These are phyloP conservation scores for Ceratocystis eucalypticola DNA, from an alignment of 2,329 filamentous ascomycete genomes.

Conservation along the genomic window DNA sequence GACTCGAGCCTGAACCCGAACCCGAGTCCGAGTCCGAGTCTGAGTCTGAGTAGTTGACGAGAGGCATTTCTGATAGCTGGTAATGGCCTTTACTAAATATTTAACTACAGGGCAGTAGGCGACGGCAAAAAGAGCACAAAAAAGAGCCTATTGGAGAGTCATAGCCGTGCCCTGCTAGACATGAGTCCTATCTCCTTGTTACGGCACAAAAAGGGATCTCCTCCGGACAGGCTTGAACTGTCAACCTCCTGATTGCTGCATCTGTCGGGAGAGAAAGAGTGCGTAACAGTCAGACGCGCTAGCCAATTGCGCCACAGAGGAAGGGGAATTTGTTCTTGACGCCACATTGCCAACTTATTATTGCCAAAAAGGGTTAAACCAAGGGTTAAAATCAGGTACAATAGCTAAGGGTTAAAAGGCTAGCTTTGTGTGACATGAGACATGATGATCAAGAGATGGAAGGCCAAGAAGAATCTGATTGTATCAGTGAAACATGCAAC, in stretches of 20 bases:
- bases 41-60: slow-evolving; percentile 46
- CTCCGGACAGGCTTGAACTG: slow-evolving; percentile 20
- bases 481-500: no score
- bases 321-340: neutral
- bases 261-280: no score
- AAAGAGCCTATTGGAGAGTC: neutral
- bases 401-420: neutral
- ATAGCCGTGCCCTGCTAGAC: neutral
- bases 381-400: neutral
- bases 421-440: neutral
- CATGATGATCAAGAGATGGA: neutral
- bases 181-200: neutral
- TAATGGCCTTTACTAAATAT: neutral
- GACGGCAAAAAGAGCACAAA: neutral
- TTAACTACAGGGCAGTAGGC: neutral
- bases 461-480: no score
- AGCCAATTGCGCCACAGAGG: slow-evolving; percentile 38
- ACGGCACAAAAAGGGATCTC: slow-evolving; percentile 10
- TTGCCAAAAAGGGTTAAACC: neutral
- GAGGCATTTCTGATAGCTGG: slow-evolving; percentile 30
- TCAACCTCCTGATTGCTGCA: slow-evolving; percentile 20
- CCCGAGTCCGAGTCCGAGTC: neutral
- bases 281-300: slow-evolving; percentile 45
- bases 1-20: neutral
- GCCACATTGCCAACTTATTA: neutral